Conservation (phyloP, 768 basidiomycete species). For the Boletus vermiculosoides region DNA sequence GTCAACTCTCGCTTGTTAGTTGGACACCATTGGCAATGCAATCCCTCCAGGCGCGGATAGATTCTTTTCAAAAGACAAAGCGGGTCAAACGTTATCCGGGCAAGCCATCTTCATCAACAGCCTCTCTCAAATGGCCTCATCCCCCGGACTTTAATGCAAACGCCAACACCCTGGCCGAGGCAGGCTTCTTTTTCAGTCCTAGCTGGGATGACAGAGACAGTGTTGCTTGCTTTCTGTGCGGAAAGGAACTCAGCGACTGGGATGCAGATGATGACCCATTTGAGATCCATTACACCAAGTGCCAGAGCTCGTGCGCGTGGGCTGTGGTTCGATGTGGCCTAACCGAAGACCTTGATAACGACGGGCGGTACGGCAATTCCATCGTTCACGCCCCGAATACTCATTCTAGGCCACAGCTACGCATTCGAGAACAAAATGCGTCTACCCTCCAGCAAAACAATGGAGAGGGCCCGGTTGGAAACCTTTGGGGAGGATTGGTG, state of each 20-base stretch:
- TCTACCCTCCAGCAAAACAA: constrained; percentile 60
- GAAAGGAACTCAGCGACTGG: constrained; percentile 83
- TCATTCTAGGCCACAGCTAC: constrained; percentile 43
- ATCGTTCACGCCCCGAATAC: not conserved
- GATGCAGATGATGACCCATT: constrained; percentile 83
- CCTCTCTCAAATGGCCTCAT: constrained; percentile 77
- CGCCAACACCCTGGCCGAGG: constrained; percentile 74
- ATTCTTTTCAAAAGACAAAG: constrained; percentile 65
- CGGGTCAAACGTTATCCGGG: constrained; percentile 51
- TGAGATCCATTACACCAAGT: constrained; percentile 75
- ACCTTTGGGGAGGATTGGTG: constrained; percentile 76
- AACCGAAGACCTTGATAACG: constrained; percentile 51
- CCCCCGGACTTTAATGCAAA: constrained; percentile 62
- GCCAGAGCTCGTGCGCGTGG: constrained; percentile 71
- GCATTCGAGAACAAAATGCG: constrained; percentile 56
- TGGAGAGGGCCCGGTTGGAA: constrained; percentile 71
- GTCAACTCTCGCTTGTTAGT: no score
- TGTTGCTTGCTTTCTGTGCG: constrained; percentile 83
- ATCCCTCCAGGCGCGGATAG: constrained; percentile 53
- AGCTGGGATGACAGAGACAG: constrained; percentile 66
- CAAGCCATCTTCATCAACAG: constrained; percentile 46
- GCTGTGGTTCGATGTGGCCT: constrained; percentile 76
- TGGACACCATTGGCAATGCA: constrained; percentile 38
- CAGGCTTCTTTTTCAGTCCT: constrained; percentile 86
- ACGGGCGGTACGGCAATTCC: constrained; percentile 49